Percentiles rank a stretch among this genome's conserved stretches.
phyloP scores from a whole-genome alignment of 441 rosid species.

The Erodium texanum region DNA sequence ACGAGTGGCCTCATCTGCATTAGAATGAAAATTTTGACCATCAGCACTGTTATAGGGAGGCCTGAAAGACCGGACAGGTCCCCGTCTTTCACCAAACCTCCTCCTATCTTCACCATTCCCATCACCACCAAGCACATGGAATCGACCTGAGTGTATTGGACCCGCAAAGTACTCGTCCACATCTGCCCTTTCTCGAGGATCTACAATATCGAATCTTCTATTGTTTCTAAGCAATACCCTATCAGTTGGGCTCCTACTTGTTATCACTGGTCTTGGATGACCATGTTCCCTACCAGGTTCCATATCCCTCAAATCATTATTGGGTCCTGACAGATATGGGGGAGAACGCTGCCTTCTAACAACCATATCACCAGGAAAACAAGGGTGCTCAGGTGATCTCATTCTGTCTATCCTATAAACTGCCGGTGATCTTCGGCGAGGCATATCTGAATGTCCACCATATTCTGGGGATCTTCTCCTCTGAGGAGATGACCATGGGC shows the following conservation, averaged over 20 bases:
- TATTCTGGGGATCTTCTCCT: constrained; percentile 69
- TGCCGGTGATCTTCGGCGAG: constrained; percentile 54
- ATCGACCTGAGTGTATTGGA: constrained; percentile 48
- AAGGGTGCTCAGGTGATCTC: constrained; percentile 58
- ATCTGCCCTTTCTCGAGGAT: constrained; percentile 54
- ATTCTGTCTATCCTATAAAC: constrained; percentile 52
- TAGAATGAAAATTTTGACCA: constrained; percentile 35
- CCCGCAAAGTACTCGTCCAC: constrained; percentile 50
- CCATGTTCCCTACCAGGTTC: constrained; percentile 46
- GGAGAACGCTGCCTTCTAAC: constrained; percentile 63
- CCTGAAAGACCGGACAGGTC: constrained; percentile 53
- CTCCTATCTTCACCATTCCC: constrained; percentile 59
- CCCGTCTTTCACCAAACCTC: constrained; percentile 55
- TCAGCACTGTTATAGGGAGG: constrained; percentile 39
- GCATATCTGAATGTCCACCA: constrained; percentile 50
- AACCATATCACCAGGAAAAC: constrained; percentile 46
- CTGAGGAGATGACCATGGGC: constrained; percentile 50
- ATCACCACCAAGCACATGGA: constrained; percentile 50
- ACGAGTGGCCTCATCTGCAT: constrained; percentile 44
- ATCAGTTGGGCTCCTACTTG: constrained; percentile 56
- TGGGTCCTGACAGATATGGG: constrained; percentile 39
- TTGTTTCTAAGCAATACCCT: constrained; percentile 42
- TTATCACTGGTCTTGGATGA: constrained; percentile 41
- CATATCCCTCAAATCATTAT: constrained; percentile 54
- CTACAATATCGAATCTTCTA: constrained; percentile 40